phyloP scores from a whole-genome alignment of 306 rosid species.

The Vigna unguiculata region DNA sequence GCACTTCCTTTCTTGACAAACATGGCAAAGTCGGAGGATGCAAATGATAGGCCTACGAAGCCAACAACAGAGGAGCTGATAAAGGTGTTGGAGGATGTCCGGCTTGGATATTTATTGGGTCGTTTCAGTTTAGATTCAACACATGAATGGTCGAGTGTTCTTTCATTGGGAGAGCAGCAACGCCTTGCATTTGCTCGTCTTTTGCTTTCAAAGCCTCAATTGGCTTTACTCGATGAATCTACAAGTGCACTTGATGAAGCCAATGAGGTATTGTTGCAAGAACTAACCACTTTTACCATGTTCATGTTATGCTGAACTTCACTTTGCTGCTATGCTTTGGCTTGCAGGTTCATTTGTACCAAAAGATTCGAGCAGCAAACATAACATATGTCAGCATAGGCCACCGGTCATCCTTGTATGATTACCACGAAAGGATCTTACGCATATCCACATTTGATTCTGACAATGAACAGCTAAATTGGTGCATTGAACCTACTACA shows the following conservation, averaged over 20 bases:
- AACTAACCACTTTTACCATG: neutral
- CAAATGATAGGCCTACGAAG: constrained; percentile 50
- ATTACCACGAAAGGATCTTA: constrained; percentile 64
- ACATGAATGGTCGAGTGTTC: constrained; percentile 97
- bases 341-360: constrained; percentile 78
- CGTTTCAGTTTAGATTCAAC: constrained; percentile 79
- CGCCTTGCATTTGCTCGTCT: constrained; percentile 97
- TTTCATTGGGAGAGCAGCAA: constrained; percentile 97
- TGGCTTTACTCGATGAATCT: constrained; percentile 89
- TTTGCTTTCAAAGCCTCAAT: constrained; percentile 78
- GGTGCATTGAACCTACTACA: constrained; percentile 63
- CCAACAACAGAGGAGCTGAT: constrained; percentile 80
- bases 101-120: constrained; percentile 77
- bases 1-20: constrained; percentile 76
- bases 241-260: constrained; percentile 96
- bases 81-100: constrained; percentile 80
- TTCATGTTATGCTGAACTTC: constrained; percentile 23
- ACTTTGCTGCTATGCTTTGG: constrained; percentile 42
- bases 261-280: constrained; percentile 75
- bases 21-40: constrained; percentile 48
- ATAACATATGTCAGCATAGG: constrained; percentile 88
- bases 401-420: constrained; percentile 72
- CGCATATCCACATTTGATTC: constrained; percentile 61
- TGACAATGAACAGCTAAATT: constrained; percentile 51
- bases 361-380: constrained; percentile 69